Evolutionary conservation across 108 stramenopile genomes (phyloP), one percentile per base, ranked within the genome.

Genomic region (Conticribra guillardii): DNA sequence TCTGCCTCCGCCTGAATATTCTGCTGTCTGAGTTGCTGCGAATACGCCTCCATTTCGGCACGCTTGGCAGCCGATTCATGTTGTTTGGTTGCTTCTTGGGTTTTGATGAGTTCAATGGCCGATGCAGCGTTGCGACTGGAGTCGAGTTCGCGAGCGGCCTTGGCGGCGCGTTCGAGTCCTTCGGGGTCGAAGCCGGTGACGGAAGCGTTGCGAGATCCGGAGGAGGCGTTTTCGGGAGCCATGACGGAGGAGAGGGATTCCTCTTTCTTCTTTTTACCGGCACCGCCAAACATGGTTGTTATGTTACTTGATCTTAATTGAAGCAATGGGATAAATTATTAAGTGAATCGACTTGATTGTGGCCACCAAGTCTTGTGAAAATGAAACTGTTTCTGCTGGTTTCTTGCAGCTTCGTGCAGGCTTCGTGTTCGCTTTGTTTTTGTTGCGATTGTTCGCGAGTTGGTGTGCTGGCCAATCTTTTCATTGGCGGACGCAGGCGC

Each of bases 61-160:
- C 89, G 76, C 65, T 88, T 95, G 57, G 89, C 88, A 45, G 84
- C 88, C 31, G 84, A 87, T 74, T 94, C 91, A 60, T 94, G 91
- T 75, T 96, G 95, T 75, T 97, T 99, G 66, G 97, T 99, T 23
- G 87, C 84, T 72, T 98, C 97, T 70, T 96, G 96, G 19, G 93
- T 82, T 80, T 91, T 91, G 75, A 97, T 96, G 62, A 97, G 82
- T 54, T 97, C 95, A 67, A 99, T 89, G 19, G 97, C 96, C 17
- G 82, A 32, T 16, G 73, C 9, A 4, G 95, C 89, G 71, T 96
- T 95, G 23, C 84, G 71, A 48, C 84, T 84, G 28, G 67, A 73
- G 75, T 96, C 95, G 26, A 97, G 72, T 56, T 97, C 96, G 16
- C 91, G 77, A 4, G 92, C 93, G 24, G 96, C 96, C 69, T 95